phyloP scores from a whole-genome alignment of 1,284 basidiomycete genomes.

The Athelia sp. region DNA sequence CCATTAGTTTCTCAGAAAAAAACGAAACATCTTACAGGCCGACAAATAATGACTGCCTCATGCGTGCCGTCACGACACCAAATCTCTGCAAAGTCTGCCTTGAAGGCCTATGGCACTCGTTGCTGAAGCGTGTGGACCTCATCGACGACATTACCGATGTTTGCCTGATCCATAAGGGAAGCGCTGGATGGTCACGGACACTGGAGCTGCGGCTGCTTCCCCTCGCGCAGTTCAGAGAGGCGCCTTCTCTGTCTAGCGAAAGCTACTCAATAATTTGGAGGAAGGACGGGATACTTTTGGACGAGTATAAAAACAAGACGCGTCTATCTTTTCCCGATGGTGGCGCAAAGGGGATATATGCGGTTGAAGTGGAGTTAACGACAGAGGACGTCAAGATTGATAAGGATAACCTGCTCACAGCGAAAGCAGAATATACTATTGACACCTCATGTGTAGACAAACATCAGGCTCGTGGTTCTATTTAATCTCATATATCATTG shows the following conservation, averaged over 20 bases:
- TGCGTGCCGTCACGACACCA: constrained; percentile 69
- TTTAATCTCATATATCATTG: too few species aligned
- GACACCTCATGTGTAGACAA: background rate
- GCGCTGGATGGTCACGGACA: constrained; percentile 14
- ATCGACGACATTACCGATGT: constrained; percentile 46
- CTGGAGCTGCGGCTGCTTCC: constrained; percentile 47
- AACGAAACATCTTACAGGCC: constrained; percentile 68
- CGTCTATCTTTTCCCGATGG: constrained; percentile 30
- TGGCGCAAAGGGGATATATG: constrained; percentile 34
- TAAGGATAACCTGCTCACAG: constrained; percentile 24
- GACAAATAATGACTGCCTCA: constrained; percentile 81
- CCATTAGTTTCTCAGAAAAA: constrained; percentile 47
- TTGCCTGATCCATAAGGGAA: constrained; percentile 21
- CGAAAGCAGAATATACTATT: background rate
- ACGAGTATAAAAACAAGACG: constrained; percentile 44
- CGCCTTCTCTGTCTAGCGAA: constrained; percentile 32
- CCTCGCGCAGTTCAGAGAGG: constrained; percentile 52
- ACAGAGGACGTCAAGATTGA: constrained; percentile 55
- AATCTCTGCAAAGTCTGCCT: constrained; percentile 76
- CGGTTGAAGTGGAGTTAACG: constrained; percentile 42
- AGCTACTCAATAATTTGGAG: constrained; percentile 52
- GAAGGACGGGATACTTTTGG: constrained; percentile 38
- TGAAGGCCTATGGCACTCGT: constrained; percentile 67
- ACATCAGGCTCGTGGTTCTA: too few species aligned
- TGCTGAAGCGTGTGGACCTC: constrained; percentile 53